phyloP scores from a whole-genome alignment of 2,329 filamentous ascomycete genomes.

The Curvularia eragrostidis region DNA sequence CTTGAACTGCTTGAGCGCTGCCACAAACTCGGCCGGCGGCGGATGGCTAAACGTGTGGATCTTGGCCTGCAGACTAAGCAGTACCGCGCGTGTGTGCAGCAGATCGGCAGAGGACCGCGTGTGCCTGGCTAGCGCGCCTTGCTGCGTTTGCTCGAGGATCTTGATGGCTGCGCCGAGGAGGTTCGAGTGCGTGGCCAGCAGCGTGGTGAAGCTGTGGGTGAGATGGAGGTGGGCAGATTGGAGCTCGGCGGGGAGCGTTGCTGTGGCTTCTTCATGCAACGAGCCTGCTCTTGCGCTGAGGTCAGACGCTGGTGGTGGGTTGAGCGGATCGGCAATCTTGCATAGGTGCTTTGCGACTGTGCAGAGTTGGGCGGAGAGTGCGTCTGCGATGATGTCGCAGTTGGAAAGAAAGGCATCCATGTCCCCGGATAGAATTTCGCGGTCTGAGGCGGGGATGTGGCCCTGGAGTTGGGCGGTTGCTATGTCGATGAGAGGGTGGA shows the following conservation, averaged over 20 bases:
- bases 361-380: slow-evolving; percentile 45
- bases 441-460: slow-evolving; percentile 46
- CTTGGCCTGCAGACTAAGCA: slow-evolving; percentile 52
- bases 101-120: slow-evolving; percentile 54
- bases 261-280: slow-evolving; percentile 22
- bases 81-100: slow-evolving; percentile 51
- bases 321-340: slow-evolving; percentile 38
- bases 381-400: slow-evolving; percentile 42
- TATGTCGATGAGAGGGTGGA: slow-evolving; percentile 54
- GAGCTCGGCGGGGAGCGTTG: slow-evolving; percentile 33
- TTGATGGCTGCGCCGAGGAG: slow-evolving; percentile 51
- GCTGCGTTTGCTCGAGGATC: slow-evolving; percentile 56
- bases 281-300: slow-evolving; percentile 21
- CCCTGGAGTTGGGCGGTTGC: slow-evolving; percentile 50
- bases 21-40: slow-evolving; percentile 35
- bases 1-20: slow-evolving; percentile 43
- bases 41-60: slow-evolving; percentile 39
- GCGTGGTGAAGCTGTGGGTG: slow-evolving; percentile 40
- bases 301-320: slow-evolving; percentile 14
- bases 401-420: slow-evolving; percentile 51
- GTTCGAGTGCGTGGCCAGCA: slow-evolving; percentile 48
- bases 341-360: slow-evolving; percentile 42
- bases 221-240: slow-evolving; percentile 40
- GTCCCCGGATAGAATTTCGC: slow-evolving; percentile 50
- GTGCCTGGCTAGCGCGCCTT: slow-evolving; percentile 53